Conservation (phyloP, 768 basidiomycete genomes). For the Leucosporidium yakuticum region DNA sequence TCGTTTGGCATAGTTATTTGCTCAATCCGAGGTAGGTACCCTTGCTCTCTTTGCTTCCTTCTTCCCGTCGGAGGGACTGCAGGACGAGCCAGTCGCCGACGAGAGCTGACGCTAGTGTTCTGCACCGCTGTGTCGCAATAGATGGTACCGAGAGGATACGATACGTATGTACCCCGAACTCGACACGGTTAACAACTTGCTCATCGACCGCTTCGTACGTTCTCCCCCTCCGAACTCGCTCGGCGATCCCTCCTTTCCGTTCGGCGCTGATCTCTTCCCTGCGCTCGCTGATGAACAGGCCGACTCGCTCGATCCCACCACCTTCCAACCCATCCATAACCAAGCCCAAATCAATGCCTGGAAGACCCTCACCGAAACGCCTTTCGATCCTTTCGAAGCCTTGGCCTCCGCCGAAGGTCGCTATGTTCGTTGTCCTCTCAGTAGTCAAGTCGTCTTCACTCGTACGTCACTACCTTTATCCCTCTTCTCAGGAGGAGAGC, state of each 20-base stretch:
- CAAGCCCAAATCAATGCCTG: neutral
- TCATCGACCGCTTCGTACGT: neutral
- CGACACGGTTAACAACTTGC: neutral
- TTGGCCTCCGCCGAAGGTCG: constrained; percentile 1
- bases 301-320: neutral
- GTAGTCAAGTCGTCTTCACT: neutral
- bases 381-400: constrained; percentile 15
- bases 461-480: neutral
- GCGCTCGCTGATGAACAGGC: neutral
- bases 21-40: constrained; percentile 30
- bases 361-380: constrained; percentile 11
- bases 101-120: too few species aligned
- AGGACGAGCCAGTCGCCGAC: too few species aligned
- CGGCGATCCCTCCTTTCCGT: too few species aligned
- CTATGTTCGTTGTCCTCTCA: neutral
- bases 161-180: neutral
- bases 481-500: too few species aligned
- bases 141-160: constrained; percentile 2
- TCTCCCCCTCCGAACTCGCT: neutral
- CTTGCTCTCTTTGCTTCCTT: too few species aligned
- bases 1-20: constrained; percentile 31
- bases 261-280: too few species aligned
- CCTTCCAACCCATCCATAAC: neutral
- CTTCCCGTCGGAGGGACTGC: too few species aligned
- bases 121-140: neutral